A percentile compares a stretch with the other conserved stretches of the same genome.
phyloP scores from a whole-genome alignment of 305 asterid species.

The Lippia alba region DNA sequence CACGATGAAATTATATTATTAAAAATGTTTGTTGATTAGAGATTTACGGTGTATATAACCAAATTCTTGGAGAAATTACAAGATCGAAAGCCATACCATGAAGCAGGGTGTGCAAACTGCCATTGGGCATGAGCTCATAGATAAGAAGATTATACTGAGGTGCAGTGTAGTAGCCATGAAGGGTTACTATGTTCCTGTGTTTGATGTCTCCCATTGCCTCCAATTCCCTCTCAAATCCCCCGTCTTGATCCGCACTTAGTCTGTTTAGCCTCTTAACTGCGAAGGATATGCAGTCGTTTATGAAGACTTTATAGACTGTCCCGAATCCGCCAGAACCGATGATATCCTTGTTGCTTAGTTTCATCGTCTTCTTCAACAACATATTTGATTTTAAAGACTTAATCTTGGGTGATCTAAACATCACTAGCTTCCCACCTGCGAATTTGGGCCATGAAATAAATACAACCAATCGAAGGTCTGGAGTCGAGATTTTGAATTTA shows the following conservation, averaged over 20 bases:
- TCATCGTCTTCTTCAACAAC: conserved; percentile 72
- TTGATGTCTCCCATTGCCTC: conserved; percentile 91
- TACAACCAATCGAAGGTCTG: no score
- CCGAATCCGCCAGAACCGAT: conserved; percentile 93
- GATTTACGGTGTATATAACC: no score
- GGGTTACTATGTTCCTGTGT: conserved; percentile 81
- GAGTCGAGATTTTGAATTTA: no score
- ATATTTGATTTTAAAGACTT: conserved; percentile 48
- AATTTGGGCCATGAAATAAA: background rate
- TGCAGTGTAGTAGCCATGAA: conserved; percentile 80
- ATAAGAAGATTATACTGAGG: conserved; percentile 79
- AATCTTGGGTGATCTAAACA: conserved; percentile 65
- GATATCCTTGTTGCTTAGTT: conserved; percentile 76
- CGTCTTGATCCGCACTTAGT: conserved; percentile 65
- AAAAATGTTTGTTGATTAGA: no score
- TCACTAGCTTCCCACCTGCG: conserved; percentile 83
- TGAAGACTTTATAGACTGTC: conserved; percentile 69
- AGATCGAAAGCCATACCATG: conserved; percentile 54
- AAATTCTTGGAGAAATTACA: background rate
- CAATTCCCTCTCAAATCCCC: conserved; percentile 83
- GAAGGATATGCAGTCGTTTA: conserved; percentile 53
- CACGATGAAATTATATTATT: no score
- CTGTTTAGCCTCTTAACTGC: conserved; percentile 75
- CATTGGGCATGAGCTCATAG: conserved; percentile 88
- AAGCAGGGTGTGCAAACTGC: conserved; percentile 67